Percentiles rank a stretch among this genome's conserved stretches.
These are phyloP conservation scores for Penicillium aurantiogriseum DNA, from an alignment of 2,329 filamentous ascomycete species.

Conservation along the genomic window DNA sequence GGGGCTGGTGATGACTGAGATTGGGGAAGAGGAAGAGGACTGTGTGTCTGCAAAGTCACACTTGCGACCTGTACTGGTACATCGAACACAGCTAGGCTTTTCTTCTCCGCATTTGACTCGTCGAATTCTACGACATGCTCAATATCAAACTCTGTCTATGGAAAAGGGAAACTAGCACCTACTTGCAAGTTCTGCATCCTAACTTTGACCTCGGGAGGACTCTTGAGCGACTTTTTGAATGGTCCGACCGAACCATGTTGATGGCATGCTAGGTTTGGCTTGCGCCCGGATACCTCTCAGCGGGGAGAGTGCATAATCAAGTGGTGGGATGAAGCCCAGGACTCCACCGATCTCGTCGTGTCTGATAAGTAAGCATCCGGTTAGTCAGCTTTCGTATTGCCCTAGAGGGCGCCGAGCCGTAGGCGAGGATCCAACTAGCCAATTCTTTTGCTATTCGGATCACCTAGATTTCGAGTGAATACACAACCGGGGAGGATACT, in stretches of 20 bases:
- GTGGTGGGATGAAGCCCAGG: neutral
- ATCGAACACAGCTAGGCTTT: constrained; percentile 33
- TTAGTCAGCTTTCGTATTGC: neutral
- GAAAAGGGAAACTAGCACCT: constrained; percentile 3
- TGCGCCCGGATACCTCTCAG: neutral
- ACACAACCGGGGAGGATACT: neutral
- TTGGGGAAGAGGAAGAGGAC: neutral
- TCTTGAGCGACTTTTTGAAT: neutral
- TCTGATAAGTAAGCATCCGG: neutral
- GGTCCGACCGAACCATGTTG: neutral
- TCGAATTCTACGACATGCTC: constrained; percentile 25
- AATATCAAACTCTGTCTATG: neutral
- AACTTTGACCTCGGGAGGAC: constrained; percentile 21
- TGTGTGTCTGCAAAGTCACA: constrained; percentile 32
- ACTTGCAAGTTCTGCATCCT: constrained; percentile 38
- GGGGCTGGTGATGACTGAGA: constrained; percentile 1
- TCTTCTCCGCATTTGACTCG: constrained; percentile 38
- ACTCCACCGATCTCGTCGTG: neutral
- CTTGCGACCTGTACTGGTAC: constrained; percentile 31
- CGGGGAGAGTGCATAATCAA: neutral
- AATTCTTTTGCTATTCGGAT: neutral
- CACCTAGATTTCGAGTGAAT: neutral
- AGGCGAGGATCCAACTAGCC: neutral
- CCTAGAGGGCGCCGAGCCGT: too few species aligned
- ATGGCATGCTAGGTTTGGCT: neutral